These are phyloP conservation scores for Eurotiales sp. DNA, from an alignment of 2,329 filamentous ascomycete species.

Conservation along the genomic window DNA sequence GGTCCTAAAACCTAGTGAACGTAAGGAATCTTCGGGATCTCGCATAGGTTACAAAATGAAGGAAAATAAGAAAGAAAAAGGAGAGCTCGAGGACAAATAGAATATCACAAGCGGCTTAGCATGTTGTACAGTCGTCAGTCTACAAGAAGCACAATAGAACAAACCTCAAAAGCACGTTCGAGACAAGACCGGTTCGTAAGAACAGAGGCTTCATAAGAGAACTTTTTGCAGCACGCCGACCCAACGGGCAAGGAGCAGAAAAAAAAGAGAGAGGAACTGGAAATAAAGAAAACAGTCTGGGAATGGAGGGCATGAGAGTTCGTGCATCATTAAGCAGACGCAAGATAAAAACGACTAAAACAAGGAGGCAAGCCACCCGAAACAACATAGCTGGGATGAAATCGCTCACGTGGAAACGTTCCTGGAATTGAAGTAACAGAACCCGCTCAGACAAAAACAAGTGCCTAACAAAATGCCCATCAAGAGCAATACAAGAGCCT, in stretches of 20 bases:
- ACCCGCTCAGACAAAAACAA: slow-evolving; percentile 39
- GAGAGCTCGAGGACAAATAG: slow-evolving; percentile 11
- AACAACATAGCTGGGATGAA: slow-evolving; percentile 16
- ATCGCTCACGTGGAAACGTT: slow-evolving; percentile 20
- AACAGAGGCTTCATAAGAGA: slow-evolving; percentile 26
- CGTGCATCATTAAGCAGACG: slow-evolving; percentile 38
- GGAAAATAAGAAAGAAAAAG: slow-evolving; percentile 10
- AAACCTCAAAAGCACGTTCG: slow-evolving; percentile 35
- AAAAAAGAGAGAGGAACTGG: slow-evolving; percentile 22
- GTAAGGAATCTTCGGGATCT: not conserved
- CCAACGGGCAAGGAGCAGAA: slow-evolving; percentile 36
- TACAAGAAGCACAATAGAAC: slow-evolving; percentile 30
- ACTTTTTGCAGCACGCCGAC: slow-evolving; percentile 46
- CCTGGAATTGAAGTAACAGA: slow-evolving; percentile 33
- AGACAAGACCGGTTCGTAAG: slow-evolving; percentile 35
- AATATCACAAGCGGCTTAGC: slow-evolving; percentile 18
- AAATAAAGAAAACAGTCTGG: slow-evolving; percentile 11
- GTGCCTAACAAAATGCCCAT: slow-evolving; percentile 39
- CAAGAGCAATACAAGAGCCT: slow-evolving; percentile 40
- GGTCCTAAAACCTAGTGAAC: slow-evolving; percentile 13
- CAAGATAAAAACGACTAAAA: slow-evolving; percentile 21
- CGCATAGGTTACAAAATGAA: slow-evolving; percentile 3
- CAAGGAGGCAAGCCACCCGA: slow-evolving; percentile 16
- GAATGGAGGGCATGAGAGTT: slow-evolving; percentile 22
- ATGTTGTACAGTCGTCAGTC: slow-evolving; percentile 36